Conservation (phyloP, 306 rosid genomes). For the Myrica gale region DNA sequence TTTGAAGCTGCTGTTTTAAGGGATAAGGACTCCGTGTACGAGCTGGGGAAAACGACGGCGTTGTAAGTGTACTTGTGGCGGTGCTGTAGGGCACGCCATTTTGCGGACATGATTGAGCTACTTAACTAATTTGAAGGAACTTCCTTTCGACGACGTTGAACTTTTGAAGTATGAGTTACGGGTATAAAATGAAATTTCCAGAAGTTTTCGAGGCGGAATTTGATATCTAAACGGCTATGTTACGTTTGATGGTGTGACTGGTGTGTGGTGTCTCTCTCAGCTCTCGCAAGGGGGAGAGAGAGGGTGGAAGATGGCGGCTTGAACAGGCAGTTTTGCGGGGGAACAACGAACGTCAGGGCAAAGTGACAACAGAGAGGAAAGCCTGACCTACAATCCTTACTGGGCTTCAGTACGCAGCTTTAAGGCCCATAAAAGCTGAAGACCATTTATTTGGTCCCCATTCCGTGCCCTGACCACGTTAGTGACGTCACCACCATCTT, state of each 20-base stretch:
- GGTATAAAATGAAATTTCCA: not conserved
- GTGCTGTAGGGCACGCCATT: constrained; percentile 97
- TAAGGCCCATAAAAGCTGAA: not conserved
- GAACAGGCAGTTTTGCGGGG: not conserved
- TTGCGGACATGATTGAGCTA: constrained; percentile 67
- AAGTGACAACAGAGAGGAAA: not conserved
- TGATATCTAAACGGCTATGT: too few relatives aligned
- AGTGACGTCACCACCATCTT: too few relatives aligned
- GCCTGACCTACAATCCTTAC: not conserved
- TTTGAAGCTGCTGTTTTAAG: constrained; percentile 23
- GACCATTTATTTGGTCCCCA: too few relatives aligned
- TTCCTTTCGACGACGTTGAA: too few relatives aligned
- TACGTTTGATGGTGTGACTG: not conserved
- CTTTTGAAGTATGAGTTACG: not conserved
- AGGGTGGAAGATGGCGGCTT: not conserved
- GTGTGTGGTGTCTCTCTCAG: not conserved
- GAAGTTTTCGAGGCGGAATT: too few relatives aligned
- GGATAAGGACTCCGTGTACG: constrained; percentile 45
- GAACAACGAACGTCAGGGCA: constrained; percentile 11
- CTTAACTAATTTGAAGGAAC: not conserved
- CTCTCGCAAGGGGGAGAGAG: too few relatives aligned
- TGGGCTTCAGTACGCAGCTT: not conserved
- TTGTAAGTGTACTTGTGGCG: constrained; percentile 94
- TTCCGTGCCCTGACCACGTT: too few relatives aligned
- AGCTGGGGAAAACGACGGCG: constrained; percentile 66